Conservation (phyloP, 2,329 filamentous ascomycete species). For the Magnaporthiopsis incrustans region DNA sequence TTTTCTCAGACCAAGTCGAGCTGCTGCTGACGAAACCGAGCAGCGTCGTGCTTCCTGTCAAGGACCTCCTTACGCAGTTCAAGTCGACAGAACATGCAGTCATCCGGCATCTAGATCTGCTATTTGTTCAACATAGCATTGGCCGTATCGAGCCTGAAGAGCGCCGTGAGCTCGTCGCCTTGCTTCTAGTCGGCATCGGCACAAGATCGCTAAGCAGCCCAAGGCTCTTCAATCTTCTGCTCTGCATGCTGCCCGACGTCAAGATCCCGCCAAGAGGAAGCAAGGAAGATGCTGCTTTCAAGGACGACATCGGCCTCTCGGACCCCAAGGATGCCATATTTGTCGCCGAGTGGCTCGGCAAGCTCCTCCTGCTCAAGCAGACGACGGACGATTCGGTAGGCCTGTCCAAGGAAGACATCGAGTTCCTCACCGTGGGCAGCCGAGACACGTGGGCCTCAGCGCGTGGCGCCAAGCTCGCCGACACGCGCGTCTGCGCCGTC, state of each 20-base stretch:
- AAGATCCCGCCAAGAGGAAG: conserved; percentile 68
- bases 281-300: conserved; percentile 65
- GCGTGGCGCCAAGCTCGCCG: conserved; percentile 47
- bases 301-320: conserved; percentile 57
- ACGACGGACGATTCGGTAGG: conserved; percentile 34
- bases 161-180: conserved; percentile 64
- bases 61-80: conserved; percentile 81
- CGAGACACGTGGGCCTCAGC: conserved; percentile 58
- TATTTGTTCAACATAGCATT: conserved; percentile 79
- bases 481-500: conserved; percentile 62
- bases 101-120: conserved; percentile 79
- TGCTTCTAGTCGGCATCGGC: conserved; percentile 58
- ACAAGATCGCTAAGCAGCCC: conserved; percentile 43
- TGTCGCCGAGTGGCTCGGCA: conserved; percentile 66
- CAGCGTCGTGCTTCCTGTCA: conserved; percentile 69
- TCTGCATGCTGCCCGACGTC: conserved; percentile 66
- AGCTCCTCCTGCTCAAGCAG: conserved; percentile 57
- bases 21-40: conserved; percentile 20
- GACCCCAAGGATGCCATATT: conserved; percentile 63
- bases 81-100: conserved; percentile 67
- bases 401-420: conserved; percentile 56
- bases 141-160: conserved; percentile 45
- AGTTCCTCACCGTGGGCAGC: conserved; percentile 61
- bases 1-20: too few species aligned
- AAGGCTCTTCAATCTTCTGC: conserved; percentile 72